These are phyloP conservation scores for Rhizophagus prolifer DNA, from an alignment of 192 early-diverging fungal species.

Conservation along the genomic window DNA sequence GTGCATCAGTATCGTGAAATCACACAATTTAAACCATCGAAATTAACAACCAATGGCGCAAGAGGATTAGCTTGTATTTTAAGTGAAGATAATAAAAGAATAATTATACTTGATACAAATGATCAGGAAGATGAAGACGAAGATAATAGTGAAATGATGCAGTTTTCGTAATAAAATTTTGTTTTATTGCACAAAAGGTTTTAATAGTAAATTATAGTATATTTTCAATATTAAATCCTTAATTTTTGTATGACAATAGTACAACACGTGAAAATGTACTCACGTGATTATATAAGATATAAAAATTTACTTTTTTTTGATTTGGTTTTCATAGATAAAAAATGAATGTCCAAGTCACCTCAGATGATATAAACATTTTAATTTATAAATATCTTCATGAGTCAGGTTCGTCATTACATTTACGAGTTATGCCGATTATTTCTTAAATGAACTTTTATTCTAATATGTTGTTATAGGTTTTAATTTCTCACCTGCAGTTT, in stretches of 20 bases:
- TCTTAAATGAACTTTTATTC: too few species aligned
- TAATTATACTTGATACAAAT: conserved; percentile 29
- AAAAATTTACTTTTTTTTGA: too few species aligned
- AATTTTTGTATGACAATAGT: too few species aligned
- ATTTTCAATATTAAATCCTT: too few species aligned
- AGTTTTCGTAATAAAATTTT: too few species aligned
- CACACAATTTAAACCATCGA: conserved; percentile 10
- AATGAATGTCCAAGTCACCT: not conserved
- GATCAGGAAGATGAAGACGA: conserved; percentile 21
- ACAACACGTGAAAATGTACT: too few species aligned
- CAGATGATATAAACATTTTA: not conserved
- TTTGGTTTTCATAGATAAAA: not conserved
- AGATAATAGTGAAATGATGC: conserved; percentile 3
- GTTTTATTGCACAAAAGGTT: too few species aligned
- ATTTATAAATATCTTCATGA: not conserved
- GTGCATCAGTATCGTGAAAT: conserved; percentile 1
- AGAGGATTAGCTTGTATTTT: conserved; percentile 9
- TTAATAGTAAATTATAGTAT: too few species aligned
- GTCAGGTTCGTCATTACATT: not conserved
- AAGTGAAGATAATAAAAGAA: conserved; percentile 13
- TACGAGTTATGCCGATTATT: too few species aligned
- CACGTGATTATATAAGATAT: too few species aligned
- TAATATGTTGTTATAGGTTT: not conserved
- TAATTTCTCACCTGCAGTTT: not conserved
- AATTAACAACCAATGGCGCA: conserved; percentile 12